Conservation (phyloP, 495 filamentous ascomycete species). For the Neurospora sp. region DNA sequence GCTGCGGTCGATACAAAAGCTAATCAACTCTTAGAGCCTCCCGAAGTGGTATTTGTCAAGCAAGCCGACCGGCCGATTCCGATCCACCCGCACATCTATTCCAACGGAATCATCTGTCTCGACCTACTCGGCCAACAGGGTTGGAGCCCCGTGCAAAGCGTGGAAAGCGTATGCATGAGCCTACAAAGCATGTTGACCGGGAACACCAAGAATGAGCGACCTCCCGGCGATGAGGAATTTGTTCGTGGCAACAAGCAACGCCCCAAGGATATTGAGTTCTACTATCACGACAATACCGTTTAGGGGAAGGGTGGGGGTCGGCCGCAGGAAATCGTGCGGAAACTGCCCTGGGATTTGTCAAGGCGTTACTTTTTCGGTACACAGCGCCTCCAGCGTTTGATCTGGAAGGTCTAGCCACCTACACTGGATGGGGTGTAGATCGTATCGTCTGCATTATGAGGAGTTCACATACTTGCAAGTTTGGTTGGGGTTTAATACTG, state of each 20-base stretch:
- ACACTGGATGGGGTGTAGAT: not conserved
- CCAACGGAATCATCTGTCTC: conserved; percentile 95
- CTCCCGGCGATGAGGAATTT: conserved; percentile 78
- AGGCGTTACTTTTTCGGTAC: not conserved
- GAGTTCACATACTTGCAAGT: not conserved
- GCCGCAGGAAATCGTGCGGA: not conserved
- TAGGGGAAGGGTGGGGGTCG: conserved; percentile 23
- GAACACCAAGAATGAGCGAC: conserved; percentile 80
- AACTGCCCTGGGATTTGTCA: not conserved
- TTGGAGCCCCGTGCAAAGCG: conserved; percentile 94
- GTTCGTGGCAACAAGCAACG: conserved; percentile 65
- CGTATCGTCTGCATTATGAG: not conserved
- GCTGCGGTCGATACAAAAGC: not conserved
- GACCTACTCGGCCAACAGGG: conserved; percentile 80
- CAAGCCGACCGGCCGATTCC: conserved; percentile 64
- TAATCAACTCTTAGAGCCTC: conserved; percentile 54
- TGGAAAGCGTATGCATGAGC: conserved; percentile 94
- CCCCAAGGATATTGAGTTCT: conserved; percentile 77
- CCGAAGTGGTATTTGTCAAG: conserved; percentile 81
- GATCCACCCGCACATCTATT: conserved; percentile 96
- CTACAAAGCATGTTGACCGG: conserved; percentile 97
- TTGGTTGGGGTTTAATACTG: not conserved
- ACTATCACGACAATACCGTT: conserved; percentile 78
- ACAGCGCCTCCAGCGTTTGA: not conserved
- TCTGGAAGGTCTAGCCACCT: not conserved